Evolutionary conservation across 352 stramenopile genomes (phyloP).

Genomic region (Phytophthora capsici): DNA sequence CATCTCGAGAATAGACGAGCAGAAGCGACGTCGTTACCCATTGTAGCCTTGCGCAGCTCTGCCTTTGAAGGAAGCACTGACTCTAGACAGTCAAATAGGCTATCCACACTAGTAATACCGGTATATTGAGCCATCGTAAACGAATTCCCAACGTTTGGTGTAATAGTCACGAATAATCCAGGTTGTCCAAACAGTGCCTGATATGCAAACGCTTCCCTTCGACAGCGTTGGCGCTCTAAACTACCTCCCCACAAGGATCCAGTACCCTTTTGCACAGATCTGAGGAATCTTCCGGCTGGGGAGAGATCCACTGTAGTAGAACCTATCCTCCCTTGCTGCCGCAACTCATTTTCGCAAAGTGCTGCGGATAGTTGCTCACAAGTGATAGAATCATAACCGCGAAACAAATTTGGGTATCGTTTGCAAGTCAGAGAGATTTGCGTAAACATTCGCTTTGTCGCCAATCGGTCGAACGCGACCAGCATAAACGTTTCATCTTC

Average conservation of each 20-base stretch:
- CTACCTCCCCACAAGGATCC: no score
- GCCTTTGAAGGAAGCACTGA: no score
- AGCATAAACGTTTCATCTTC: constrained; percentile 7
- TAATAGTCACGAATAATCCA: not conserved
- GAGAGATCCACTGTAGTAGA: not conserved
- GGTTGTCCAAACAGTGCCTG: no score
- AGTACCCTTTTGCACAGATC: no score
- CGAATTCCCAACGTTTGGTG: not conserved
- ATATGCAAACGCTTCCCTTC: no score
- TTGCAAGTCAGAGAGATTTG: constrained; percentile 4
- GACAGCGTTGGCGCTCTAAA: no score
- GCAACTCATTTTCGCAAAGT: constrained; percentile 5
- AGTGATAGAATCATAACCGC: constrained; percentile 2
- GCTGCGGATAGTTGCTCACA: not conserved
- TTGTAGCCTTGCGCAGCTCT: no score
- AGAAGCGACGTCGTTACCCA: no score
- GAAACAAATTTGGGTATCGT: not conserved
- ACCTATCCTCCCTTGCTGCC: constrained; percentile 1
- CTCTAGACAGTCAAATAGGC: not conserved
- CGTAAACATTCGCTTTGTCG: constrained; percentile 5
- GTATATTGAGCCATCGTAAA: not conserved
- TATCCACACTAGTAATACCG: not conserved
- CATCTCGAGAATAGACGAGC: no score
- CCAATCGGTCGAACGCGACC: constrained; percentile 1
- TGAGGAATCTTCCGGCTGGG: not conserved